Conservation (phyloP, 345 rosid species). For the Dovyalis caffra region DNA sequence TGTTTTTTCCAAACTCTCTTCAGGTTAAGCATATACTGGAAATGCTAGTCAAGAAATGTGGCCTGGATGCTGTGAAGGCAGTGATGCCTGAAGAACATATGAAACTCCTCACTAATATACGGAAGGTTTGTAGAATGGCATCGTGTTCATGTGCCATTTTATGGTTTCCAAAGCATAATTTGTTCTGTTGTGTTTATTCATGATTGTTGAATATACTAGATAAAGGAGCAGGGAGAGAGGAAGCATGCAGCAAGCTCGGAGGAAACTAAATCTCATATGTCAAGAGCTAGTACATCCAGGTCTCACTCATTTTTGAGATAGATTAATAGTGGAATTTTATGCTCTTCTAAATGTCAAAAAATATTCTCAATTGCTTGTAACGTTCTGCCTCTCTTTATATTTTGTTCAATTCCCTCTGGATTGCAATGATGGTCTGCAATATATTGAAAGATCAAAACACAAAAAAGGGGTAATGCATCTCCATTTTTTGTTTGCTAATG, state of each 20-base stretch:
- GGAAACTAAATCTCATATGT: slow-evolving; percentile 63
- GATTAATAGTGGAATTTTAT: not conserved
- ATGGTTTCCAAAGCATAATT: slow-evolving; percentile 4
- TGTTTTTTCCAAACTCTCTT: not conserved
- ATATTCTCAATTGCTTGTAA: not conserved
- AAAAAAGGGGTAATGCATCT: not conserved
- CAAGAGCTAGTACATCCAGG: slow-evolving; percentile 84
- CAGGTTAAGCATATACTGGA: slow-evolving; percentile 91
- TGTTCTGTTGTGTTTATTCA: slow-evolving; percentile 5
- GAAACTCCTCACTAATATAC: slow-evolving; percentile 88
- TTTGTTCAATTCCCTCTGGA: not conserved
- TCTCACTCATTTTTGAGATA: slow-evolving; percentile 18
- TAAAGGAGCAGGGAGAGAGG: slow-evolving; percentile 76
- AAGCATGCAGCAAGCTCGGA: slow-evolving; percentile 53
- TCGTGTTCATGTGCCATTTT: not conserved
- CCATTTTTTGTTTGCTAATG: not conserved
- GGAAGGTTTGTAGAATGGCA: slow-evolving; percentile 58
- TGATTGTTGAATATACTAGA: slow-evolving; percentile 40
- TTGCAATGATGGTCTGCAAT: not conserved
- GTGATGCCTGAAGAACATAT: slow-evolving; percentile 98
- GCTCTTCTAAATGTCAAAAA: not conserved
- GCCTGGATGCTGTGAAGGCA: slow-evolving; percentile 85
- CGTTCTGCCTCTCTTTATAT: not conserved
- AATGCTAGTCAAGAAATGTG: slow-evolving; percentile 94
- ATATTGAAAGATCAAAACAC: not conserved